Base-by-base conservation (phyloP, 2,329 filamentous ascomycete genomes). In the Trichoderma polysporum region DNA sequence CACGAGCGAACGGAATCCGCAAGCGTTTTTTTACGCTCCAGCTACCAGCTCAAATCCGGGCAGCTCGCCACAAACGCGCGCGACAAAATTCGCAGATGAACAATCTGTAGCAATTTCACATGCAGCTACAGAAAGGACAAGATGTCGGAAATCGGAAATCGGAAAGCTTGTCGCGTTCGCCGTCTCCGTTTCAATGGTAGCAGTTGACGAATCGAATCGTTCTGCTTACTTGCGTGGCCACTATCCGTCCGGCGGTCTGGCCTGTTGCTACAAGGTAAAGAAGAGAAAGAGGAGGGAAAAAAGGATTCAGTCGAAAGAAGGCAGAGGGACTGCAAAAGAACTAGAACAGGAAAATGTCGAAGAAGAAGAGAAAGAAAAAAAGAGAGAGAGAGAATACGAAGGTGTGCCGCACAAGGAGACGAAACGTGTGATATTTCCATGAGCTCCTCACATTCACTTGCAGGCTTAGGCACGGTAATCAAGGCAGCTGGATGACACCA, bases 361-460 rank as follows among this genome's bases (percentile, higher is more conserved):
- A 33, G 39, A 29, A 13, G 13, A n/a, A 27, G 27, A 6, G 33
- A 13, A 22, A 50, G 27, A 59, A 29, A 17, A 47, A 33, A 39
- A 33, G 22, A 63, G 50, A 35, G 52, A 64, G 37, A 27, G 41
- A 35, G 31, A 67, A 67, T 67, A 67, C 66, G 66, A 68, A 49
- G 66, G 66, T 64, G 66, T 67, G 66, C 66, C 57, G 66, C 50
- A 67, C 49, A 53, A 27, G 60, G 60, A 56, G 39, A 33, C 49
- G 54, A n/a, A 57, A 37, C 56, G 53, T 58, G 53, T 57, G 52
- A 57, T 57, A 65, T 50, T 35, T 50, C 52, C 41, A 50, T 27
- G 62, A 57, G 62, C 62, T 66, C 58, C 56, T 66, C 57, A 49
- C 49, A 54, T 52, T 67, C 47, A 66, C 50, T 63, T 58, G 59